Conservation (phyloP, 768 basidiomycete genomes). For the Amylocystis lapponica region DNA sequence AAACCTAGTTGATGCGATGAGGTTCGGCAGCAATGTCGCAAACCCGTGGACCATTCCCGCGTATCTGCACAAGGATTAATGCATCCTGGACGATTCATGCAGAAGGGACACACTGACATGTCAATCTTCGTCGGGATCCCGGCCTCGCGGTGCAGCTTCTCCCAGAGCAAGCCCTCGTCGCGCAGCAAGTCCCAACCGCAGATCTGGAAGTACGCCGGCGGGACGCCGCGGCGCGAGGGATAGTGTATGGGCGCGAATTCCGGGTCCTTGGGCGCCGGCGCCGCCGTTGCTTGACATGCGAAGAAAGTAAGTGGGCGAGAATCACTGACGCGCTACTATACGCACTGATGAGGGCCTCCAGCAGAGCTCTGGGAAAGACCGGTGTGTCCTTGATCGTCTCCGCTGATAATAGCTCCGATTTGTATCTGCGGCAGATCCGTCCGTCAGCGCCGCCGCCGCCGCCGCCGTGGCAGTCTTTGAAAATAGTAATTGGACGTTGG, state of each 20-base stretch:
- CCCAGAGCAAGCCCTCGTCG: slow-evolving; percentile 25
- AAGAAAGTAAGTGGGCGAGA: neutral
- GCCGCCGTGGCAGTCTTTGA: too few relatives aligned
- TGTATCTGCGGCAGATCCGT: slow-evolving; percentile 13
- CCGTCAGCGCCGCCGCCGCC: too few relatives aligned
- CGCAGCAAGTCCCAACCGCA: slow-evolving; percentile 20
- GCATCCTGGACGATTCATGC: neutral
- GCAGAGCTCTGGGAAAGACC: slow-evolving; percentile 4
- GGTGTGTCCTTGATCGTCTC: slow-evolving; percentile 17
- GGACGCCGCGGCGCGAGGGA: slow-evolving; percentile 15
- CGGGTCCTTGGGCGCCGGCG: slow-evolving; percentile 3
- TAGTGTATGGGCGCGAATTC: slow-evolving; percentile 17
- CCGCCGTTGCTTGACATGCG: neutral
- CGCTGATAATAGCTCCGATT: slow-evolving; percentile 15
- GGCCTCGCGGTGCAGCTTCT: slow-evolving; percentile 15
- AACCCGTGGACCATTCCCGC: slow-evolving; percentile 22
- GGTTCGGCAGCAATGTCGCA: slow-evolving; percentile 7
- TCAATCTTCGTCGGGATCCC: slow-evolving; percentile 18
- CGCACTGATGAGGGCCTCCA: too few relatives aligned
- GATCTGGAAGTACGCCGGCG: slow-evolving; percentile 21
- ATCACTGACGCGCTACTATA: slow-evolving; percentile 2
- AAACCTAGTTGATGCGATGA: slow-evolving; percentile 7
- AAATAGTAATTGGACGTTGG: too few relatives aligned
- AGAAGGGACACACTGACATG: slow-evolving; percentile 9
- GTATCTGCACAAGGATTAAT: slow-evolving; percentile 13